Conservation (phyloP, 176 grass and related monocot species). For the Leersia perrieri region DNA sequence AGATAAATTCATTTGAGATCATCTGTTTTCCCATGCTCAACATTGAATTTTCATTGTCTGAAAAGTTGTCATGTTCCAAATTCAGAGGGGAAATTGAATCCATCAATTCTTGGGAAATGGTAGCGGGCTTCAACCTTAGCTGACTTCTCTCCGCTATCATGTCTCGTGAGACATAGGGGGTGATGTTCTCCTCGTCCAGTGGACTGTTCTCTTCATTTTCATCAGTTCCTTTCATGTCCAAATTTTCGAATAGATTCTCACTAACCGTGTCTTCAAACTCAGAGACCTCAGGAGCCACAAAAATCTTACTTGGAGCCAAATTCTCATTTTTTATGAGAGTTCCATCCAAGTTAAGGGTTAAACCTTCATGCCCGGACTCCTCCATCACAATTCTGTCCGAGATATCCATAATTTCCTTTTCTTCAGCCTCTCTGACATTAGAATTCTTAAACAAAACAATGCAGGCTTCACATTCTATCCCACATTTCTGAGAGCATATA, state of each 20-base stretch:
- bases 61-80: constrained; percentile 34
- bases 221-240: constrained; percentile 35
- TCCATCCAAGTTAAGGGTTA: constrained; percentile 27
- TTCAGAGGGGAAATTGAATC: constrained; percentile 46
- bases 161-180: constrained; percentile 30
- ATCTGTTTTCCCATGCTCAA: constrained; percentile 16
- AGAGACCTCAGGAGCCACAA: not conserved
- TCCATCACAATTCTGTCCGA: not conserved
- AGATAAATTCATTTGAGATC: constrained; percentile 20
- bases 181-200: constrained; percentile 59
- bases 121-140: constrained; percentile 26
- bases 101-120: constrained; percentile 48
- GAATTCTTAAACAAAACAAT: constrained; percentile 50
- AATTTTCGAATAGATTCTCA: constrained; percentile 48
- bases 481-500: constrained; percentile 35
- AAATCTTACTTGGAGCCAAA: constrained; percentile 4
- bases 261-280: constrained; percentile 19
- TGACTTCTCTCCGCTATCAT: constrained; percentile 42
- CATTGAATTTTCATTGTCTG: constrained; percentile 38
- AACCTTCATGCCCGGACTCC: constrained; percentile 4
- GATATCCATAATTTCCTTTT: constrained; percentile 40
- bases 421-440: constrained; percentile 34
- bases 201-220: constrained; percentile 41
- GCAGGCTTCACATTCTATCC: constrained; percentile 38
- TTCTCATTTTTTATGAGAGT: constrained; percentile 37